These are phyloP conservation scores for Aureobasidium sp. DNA, from an alignment of 2,329 filamentous ascomycete genomes.

Conservation along the genomic window DNA sequence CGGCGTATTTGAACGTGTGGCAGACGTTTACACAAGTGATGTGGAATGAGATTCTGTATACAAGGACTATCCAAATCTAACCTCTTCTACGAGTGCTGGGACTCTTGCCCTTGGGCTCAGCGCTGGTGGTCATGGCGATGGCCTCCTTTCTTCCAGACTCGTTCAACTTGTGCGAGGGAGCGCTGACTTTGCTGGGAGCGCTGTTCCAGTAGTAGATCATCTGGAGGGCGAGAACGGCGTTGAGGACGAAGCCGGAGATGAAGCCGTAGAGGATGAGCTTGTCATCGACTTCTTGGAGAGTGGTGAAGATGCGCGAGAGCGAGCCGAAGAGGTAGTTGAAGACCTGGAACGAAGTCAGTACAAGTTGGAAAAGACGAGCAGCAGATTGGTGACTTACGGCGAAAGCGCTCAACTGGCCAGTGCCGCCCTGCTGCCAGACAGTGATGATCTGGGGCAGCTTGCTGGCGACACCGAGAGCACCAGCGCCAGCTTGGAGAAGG, in stretches of 20 bases:
- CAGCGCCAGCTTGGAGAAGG: conserved; percentile 77
- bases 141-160: conserved; percentile 31
- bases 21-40: neutral
- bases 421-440: conserved; percentile 77
- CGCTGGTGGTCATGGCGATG: conserved; percentile 21
- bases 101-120: conserved; percentile 40
- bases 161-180: conserved; percentile 32
- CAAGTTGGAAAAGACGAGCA: neutral
- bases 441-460: conserved; percentile 91
- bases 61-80: conserved; percentile 23
- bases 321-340: conserved; percentile 97
- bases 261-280: conserved; percentile 94
- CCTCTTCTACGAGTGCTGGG: conserved; percentile 52
- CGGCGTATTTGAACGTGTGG: too few relatives aligned
- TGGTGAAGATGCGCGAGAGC: conserved; percentile 92
- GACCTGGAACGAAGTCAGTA: conserved; percentile 53
- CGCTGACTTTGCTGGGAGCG: conserved; percentile 33
- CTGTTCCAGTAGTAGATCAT: conserved; percentile 96
- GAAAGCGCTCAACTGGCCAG: conserved; percentile 93
- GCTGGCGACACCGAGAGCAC: conserved; percentile 74
- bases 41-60: neutral
- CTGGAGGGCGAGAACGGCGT: conserved; percentile 76
- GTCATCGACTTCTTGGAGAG: conserved; percentile 93
- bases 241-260: conserved; percentile 83
- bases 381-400: conserved; percentile 58